Conservation (phyloP, 306 rosid species). For the Sicyos edulis region DNA sequence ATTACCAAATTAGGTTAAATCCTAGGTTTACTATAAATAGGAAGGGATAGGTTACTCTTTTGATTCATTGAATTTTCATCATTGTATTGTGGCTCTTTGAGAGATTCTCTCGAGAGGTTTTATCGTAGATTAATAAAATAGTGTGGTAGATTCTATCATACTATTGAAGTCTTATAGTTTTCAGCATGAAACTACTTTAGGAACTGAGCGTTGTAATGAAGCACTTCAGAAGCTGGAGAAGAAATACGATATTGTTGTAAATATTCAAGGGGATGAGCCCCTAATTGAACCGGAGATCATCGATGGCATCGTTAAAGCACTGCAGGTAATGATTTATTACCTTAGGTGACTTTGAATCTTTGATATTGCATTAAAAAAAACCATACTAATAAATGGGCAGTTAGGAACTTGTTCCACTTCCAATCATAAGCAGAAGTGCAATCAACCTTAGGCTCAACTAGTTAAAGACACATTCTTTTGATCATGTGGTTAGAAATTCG, state of each 20-base stretch:
- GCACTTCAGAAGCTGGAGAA: slow-evolving; percentile 75
- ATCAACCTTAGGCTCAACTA: no score
- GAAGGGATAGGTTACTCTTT: no score
- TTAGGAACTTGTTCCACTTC: not conserved
- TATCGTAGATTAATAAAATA: no score
- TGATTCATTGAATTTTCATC: no score
- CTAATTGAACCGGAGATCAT: slow-evolving; percentile 91
- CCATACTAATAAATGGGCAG: not conserved
- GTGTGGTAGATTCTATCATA: no score
- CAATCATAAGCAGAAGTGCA: no score
- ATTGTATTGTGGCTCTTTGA: no score
- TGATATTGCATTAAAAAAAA: not conserved
- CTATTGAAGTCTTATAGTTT: slow-evolving; percentile 6
- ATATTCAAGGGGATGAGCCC: slow-evolving; percentile 97
- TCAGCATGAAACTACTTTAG: slow-evolving; percentile 31
- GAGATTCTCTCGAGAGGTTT: no score
- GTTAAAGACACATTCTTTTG: no score
- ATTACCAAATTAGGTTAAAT: no score
- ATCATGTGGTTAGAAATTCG: no score
- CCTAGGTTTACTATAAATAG: no score
- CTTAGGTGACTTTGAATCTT: not conserved
- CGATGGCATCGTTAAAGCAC: slow-evolving; percentile 79
- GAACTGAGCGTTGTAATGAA: slow-evolving; percentile 92
- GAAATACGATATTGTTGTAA: slow-evolving; percentile 86
- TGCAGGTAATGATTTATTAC: slow-evolving; percentile 50